Evolutionary conservation across 768 basidiomycete genomes (phyloP).

Genomic region (Serendipita sp.): DNA sequence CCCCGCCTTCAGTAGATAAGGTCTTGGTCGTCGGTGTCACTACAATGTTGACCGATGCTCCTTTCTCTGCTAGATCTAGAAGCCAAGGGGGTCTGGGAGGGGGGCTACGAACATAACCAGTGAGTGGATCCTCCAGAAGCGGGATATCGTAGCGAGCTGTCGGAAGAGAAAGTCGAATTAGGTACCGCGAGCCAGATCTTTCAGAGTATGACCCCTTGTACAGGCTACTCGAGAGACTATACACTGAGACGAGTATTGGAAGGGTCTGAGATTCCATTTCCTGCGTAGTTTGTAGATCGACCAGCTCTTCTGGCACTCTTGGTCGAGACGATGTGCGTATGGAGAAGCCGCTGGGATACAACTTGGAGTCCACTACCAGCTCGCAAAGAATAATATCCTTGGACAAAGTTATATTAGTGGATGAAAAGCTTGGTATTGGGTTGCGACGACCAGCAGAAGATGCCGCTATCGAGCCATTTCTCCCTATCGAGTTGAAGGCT

Average conservation of each 20-base stretch:
- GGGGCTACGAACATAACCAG: conserved; percentile 44
- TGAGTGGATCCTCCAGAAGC: conserved; percentile 67
- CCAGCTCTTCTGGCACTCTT: conserved; percentile 23
- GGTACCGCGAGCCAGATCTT: conserved; percentile 32
- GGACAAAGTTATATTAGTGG: conserved; percentile 7
- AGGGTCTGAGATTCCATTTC: conserved; percentile 21
- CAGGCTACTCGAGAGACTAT: conserved; percentile 54
- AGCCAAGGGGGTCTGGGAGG: conserved; percentile 62
- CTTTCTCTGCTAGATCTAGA: conserved; percentile 35
- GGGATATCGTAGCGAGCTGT: conserved; percentile 67
- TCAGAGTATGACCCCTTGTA: conserved; percentile 31
- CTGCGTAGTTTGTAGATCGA: conserved; percentile 21
- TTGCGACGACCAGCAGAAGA: background rate
- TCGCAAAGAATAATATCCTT: conserved; percentile 65
- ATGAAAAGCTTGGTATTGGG: background rate
- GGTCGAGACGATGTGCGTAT: conserved; percentile 30
- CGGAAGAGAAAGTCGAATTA: conserved; percentile 63
- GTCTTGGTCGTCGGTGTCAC: conserved; percentile 31
- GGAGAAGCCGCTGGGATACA: conserved; percentile 63
- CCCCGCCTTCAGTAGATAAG: conserved; percentile 4
- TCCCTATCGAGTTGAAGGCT: background rate
- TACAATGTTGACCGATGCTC: conserved; percentile 40
- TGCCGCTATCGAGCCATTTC: background rate
- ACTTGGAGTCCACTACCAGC: conserved; percentile 62
- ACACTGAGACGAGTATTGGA: conserved; percentile 43